Conservation (phyloP, 768 basidiomycete genomes). For the Pleurotus tuoliensis region DNA sequence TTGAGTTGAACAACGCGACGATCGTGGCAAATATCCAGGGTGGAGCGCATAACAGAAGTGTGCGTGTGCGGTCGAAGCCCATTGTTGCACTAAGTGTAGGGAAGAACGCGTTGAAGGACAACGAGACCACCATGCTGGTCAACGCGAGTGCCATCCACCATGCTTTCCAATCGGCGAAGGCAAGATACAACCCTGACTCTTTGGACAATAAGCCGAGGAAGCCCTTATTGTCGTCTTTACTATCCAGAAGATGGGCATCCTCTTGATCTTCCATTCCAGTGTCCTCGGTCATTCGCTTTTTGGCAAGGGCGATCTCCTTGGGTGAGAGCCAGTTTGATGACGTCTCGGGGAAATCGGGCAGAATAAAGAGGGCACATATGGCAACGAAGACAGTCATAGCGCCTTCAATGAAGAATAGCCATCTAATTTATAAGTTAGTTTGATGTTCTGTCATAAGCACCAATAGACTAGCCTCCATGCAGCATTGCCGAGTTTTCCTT, state of each 20-base stretch:
- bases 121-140: slow-evolving; percentile 42
- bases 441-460: neutral
- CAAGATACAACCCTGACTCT: slow-evolving; percentile 46
- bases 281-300: slow-evolving; percentile 62
- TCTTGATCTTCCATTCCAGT: slow-evolving; percentile 21
- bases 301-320: slow-evolving; percentile 53
- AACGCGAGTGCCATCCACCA: slow-evolving; percentile 50
- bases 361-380: slow-evolving; percentile 53
- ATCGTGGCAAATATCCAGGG: slow-evolving; percentile 67
- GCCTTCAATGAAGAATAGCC: slow-evolving; percentile 73
- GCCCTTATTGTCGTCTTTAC: slow-evolving; percentile 9
- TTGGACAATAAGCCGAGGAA: slow-evolving; percentile 15
- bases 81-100: slow-evolving; percentile 69
- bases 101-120: slow-evolving; percentile 72
- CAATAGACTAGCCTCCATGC: slow-evolving; percentile 62
- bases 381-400: slow-evolving; percentile 47
- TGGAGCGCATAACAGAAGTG: slow-evolving; percentile 50
- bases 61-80: slow-evolving; percentile 59
- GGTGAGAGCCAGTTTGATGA: slow-evolving; percentile 51
- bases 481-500: slow-evolving; percentile 60
- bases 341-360: slow-evolving; percentile 69
- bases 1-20: slow-evolving; percentile 47
- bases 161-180: slow-evolving; percentile 68
- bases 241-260: neutral
- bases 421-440: slow-evolving; percentile 30